Percentiles rank a stretch among this genome's conserved stretches.
Evolutionary conservation across 2,329 filamentous ascomycete genomes (phyloP).

Genomic region (Pyrenophora teres): DNA sequence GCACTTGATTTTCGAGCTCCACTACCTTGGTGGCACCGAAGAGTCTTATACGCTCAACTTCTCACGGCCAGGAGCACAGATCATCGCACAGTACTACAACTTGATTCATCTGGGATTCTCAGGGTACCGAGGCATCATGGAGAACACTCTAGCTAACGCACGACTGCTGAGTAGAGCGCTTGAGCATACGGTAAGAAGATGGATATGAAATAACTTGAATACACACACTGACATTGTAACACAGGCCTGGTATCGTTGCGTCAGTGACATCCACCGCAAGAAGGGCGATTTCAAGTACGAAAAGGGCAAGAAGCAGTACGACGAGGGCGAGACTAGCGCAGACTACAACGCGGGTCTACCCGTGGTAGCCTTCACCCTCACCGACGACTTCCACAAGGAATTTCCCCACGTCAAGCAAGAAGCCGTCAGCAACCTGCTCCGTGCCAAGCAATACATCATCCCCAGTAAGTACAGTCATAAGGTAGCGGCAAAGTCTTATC

Average conservation of each 20-base stretch:
- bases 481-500: slow-evolving; percentile 7
- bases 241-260: slow-evolving; percentile 60
- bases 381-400: slow-evolving; percentile 61
- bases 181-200: slow-evolving; percentile 56
- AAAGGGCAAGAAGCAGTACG: slow-evolving; percentile 50
- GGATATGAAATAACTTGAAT: neutral
- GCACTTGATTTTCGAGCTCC: slow-evolving; percentile 71
- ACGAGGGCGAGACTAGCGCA: slow-evolving; percentile 56
- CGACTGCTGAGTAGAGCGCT: slow-evolving; percentile 66
- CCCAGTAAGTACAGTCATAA: slow-evolving; percentile 55
- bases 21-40: slow-evolving; percentile 73
- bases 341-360: slow-evolving; percentile 69
- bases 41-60: slow-evolving; percentile 75
- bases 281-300: slow-evolving; percentile 53
- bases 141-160: slow-evolving; percentile 69
- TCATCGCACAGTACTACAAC: slow-evolving; percentile 76
- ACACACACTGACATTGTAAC: neutral
- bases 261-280: slow-evolving; percentile 68
- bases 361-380: slow-evolving; percentile 69
- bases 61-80: slow-evolving; percentile 69
- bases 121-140: slow-evolving; percentile 66
- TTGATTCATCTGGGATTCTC: slow-evolving; percentile 70
- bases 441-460: slow-evolving; percentile 72
- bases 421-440: slow-evolving; percentile 64
- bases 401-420: slow-evolving; percentile 69